Conservation (phyloP, 345 rosid species). For the Populus simonii region DNA sequence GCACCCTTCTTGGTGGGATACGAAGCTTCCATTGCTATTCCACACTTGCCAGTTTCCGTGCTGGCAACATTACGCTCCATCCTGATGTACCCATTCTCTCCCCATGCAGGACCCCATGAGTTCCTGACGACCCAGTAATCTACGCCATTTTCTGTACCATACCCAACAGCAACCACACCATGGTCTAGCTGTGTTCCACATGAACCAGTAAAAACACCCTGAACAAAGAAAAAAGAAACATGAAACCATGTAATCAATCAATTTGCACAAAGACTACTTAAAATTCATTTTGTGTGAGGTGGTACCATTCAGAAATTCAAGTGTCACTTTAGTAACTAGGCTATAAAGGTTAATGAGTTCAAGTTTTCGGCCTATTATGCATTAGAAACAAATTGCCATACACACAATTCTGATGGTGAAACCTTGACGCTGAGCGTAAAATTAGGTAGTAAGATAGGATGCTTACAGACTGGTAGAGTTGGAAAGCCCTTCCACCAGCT, state of each 20-base stretch:
- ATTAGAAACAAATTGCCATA: not conserved
- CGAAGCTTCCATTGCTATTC: slow-evolving; percentile 24
- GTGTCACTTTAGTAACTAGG: not conserved
- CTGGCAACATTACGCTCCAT: slow-evolving; percentile 29
- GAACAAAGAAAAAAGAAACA: not conserved
- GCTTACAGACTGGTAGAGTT: slow-evolving; percentile 25
- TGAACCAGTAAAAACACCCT: slow-evolving; percentile 24
- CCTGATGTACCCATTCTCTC: slow-evolving; percentile 23
- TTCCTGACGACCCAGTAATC: slow-evolving; percentile 29
- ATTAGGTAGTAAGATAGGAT: not conserved
- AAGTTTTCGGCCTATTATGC: not conserved
- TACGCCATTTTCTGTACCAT: slow-evolving; percentile 20
- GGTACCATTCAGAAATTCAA: not conserved
- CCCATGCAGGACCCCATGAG: slow-evolving; percentile 31
- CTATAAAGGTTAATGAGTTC: not conserved
- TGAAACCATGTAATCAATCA: not conserved
- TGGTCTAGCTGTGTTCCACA: slow-evolving; percentile 27
- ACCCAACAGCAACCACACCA: slow-evolving; percentile 29
- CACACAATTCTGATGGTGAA: not conserved
- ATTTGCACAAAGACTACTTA: not conserved
- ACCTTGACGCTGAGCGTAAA: not conserved
- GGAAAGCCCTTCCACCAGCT: slow-evolving; percentile 33
- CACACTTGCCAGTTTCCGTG: slow-evolving; percentile 22
- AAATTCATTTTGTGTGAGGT: not conserved
- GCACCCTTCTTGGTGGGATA: slow-evolving; percentile 26